Percentiles rank a stretch among this genome's conserved stretches.
Conservation (phyloP, 2,329 filamentous ascomycete genomes). For the Colletotrichum sp. region DNA sequence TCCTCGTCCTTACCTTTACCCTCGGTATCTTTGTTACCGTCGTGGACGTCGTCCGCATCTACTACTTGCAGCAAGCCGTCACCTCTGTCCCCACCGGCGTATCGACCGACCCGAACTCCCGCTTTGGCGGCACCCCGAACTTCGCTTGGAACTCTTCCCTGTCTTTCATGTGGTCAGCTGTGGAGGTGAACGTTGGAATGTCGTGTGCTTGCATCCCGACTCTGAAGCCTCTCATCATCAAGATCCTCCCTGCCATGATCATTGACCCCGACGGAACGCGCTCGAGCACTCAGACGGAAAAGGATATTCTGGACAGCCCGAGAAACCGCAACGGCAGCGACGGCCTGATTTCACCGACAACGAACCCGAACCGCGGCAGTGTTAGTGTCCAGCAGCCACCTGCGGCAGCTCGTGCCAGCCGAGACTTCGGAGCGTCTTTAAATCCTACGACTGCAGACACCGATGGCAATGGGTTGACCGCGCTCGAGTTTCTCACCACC, state of each 20-base stretch:
- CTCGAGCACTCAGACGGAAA: constrained; percentile 32
- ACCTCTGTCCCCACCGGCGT: constrained; percentile 41
- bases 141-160: constrained; percentile 79
- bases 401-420: background rate
- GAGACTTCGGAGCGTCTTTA: background rate
- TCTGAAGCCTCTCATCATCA: constrained; percentile 82
- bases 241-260: constrained; percentile 62
- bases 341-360: constrained; percentile 5
- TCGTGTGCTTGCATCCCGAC: constrained; percentile 93
- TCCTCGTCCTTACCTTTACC: constrained; percentile 84
- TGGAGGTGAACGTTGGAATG: constrained; percentile 91
- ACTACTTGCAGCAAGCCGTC: constrained; percentile 82
- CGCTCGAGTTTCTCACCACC: constrained; percentile 53
- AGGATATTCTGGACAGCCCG: constrained; percentile 25
- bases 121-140: constrained; percentile 57
- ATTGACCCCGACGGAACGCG: constrained; percentile 54
- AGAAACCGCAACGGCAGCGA: constrained; percentile 21
- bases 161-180: constrained; percentile 91
- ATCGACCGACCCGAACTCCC: constrained; percentile 41
- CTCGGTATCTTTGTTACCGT: constrained; percentile 87
- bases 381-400: constrained; percentile 9
- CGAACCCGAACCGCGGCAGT: constrained; percentile 1
- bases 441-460: background rate
- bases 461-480: constrained; percentile 30
- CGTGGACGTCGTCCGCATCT: constrained; percentile 88